Base-by-base conservation (phyloP, 2,329 filamentous ascomycete species). In the Orbilia quercus region DNA sequence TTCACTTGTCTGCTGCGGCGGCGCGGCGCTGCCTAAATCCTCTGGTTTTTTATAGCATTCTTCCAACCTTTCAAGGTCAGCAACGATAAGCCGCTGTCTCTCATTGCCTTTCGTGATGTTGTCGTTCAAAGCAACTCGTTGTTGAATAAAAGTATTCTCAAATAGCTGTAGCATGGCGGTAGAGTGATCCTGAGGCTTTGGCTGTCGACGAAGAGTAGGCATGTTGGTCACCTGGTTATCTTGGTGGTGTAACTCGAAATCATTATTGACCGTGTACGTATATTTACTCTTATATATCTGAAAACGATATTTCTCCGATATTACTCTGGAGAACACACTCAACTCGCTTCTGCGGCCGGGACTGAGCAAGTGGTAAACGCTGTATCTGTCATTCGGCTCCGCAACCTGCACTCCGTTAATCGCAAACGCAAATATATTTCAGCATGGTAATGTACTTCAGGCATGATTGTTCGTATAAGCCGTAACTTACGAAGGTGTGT, bases 271-370 rank as follows among this genome's bases (percentile, higher is more conserved):
- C n/a, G n/a, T n/a, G n/a, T n/a, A n/a, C n/a, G n/a, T n/a, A n/a
- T n/a, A n/a, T n/a, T n/a, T n/a, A 31, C 28, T 16, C n/a, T n/a
- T 7, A 20, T 25, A 48, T 55, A 65, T 38, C 9, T 18, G 25
- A 28, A 44, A 53, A 25, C 60, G 48, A 42, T 65, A 50, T 28
- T 55, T 65, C 28, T 65, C 60, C 7, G 60, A 65, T 38, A 65
- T 47, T 11, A 55, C 12, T 5, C 12, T 65, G 11, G 36, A 65
- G 1, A 12, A n/a, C 28, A n/a, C n/a, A n/a, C n/a, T n/a, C n/a
- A 50, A 11, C 25, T 28, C 28, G 11, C 9, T 50, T 7, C n/a
- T 25, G 7, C 23, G 16, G 3, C 16, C 16, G 11, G 7, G 16
- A 11, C 14, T 38, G 6, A 55, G 14, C 14, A 18, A 44, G 23